phyloP scores from a whole-genome alignment of 257 asterid genomes.

The Nicotiana obtusifolia region DNA sequence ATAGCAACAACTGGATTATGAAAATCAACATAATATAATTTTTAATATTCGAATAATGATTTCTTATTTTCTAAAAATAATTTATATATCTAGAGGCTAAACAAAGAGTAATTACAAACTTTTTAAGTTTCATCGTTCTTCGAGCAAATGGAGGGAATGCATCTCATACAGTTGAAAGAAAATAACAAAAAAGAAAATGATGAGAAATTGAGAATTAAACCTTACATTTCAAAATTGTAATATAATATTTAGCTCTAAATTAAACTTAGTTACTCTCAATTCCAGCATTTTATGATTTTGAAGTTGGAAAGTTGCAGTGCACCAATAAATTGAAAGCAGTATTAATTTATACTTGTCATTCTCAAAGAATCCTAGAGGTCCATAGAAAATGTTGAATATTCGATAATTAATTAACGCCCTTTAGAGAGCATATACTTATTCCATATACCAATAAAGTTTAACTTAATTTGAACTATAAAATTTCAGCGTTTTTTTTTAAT shows the following conservation, averaged over 20 bases:
- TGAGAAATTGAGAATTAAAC: too few species aligned
- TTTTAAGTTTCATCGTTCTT: too few species aligned
- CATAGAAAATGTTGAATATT: neutral
- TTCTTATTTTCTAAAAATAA: neutral
- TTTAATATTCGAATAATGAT: neutral
- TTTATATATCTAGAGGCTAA: neutral
- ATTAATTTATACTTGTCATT: neutral
- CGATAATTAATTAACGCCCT: neutral
- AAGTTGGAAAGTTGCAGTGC: neutral
- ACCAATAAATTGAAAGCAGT: neutral
- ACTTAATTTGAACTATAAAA: neutral
- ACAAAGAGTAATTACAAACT: neutral
- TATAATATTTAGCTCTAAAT: too few species aligned
- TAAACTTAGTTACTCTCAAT: too few species aligned
- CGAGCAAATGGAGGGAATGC: too few species aligned
- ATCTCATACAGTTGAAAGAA: too few species aligned
- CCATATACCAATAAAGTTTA: neutral
- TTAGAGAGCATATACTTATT: neutral
- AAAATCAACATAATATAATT: neutral
- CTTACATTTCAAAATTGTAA: too few species aligned
- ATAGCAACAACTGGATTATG: neutral
- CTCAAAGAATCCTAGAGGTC: neutral
- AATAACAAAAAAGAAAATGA: too few species aligned
- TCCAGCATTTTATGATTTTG: neutral
- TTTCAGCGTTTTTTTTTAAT: neutral